These are phyloP conservation scores for Boletus rufocinnamomeus DNA, from an alignment of 768 basidiomycete species.

Conservation along the genomic window DNA sequence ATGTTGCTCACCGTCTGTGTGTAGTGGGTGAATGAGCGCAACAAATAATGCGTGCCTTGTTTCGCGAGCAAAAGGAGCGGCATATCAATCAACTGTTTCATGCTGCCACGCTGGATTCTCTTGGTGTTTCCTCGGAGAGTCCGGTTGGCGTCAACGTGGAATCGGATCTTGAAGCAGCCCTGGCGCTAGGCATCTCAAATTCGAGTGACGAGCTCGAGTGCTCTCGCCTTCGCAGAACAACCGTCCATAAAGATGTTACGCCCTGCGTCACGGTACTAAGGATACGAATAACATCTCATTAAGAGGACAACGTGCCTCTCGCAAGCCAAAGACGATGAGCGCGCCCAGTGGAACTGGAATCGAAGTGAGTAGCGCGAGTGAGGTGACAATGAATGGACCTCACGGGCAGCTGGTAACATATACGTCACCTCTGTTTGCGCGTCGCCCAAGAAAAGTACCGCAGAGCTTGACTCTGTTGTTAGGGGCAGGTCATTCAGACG, in stretches of 20 bases:
- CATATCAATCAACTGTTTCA: slow-evolving; percentile 8
- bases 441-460: slow-evolving; percentile 40
- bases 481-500: neutral
- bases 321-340: slow-evolving; percentile 50
- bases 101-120: slow-evolving; percentile 7
- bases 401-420: slow-evolving; percentile 53
- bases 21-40: slow-evolving; percentile 1
- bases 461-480: slow-evolving; percentile 32
- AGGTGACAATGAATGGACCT: slow-evolving; percentile 19
- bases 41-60: slow-evolving; percentile 7
- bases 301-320: slow-evolving; percentile 39
- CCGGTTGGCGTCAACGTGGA: slow-evolving; percentile 2
- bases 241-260: slow-evolving; percentile 38
- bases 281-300: neutral
- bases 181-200: slow-evolving; percentile 28
- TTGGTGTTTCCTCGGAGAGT: slow-evolving; percentile 4
- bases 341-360: slow-evolving; percentile 50
- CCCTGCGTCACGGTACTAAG: slow-evolving; percentile 34
- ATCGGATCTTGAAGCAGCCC: slow-evolving; percentile 20
- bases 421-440: slow-evolving; percentile 38
- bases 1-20: neutral
- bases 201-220: slow-evolving; percentile 11
- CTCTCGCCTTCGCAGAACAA: slow-evolving; percentile 8
- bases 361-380: slow-evolving; percentile 4
- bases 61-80: neutral